These are phyloP conservation scores for Geosmithia morbida DNA, from an alignment of 2,329 filamentous ascomycete species.

Conservation along the genomic window DNA sequence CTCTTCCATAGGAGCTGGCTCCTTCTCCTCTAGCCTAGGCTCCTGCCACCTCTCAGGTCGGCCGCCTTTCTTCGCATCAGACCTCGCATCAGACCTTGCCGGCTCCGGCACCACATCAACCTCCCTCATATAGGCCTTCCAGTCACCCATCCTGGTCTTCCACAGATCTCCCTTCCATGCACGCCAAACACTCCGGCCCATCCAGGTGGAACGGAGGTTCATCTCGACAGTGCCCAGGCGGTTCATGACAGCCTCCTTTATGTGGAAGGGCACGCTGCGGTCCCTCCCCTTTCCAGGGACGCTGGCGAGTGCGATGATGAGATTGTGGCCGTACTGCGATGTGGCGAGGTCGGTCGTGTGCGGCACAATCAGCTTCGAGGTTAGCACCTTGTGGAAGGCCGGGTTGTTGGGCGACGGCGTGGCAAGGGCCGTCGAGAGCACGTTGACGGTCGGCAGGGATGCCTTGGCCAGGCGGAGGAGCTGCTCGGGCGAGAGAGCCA, in stretches of 20 bases:
- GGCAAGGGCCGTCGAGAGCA: constrained; percentile 35
- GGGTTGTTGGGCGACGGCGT: constrained; percentile 32
- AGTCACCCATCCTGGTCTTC: constrained; percentile 36
- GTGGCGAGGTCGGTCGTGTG: constrained; percentile 29
- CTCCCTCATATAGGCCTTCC: constrained; percentile 43
- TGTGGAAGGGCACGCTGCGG: constrained; percentile 37
- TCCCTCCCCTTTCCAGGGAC: constrained; percentile 34
- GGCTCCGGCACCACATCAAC: constrained; percentile 13
- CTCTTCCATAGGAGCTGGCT: not conserved
- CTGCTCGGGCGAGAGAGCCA: constrained; percentile 38
- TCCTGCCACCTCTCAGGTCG: constrained; percentile 1
- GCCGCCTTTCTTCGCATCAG: constrained; percentile 7
- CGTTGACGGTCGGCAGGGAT: constrained; percentile 30
- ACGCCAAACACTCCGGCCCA: constrained; percentile 41
- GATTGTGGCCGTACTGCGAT: constrained; percentile 35
- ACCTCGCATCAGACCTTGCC: not conserved
- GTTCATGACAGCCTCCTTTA: constrained; percentile 40
- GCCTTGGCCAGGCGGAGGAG: constrained; percentile 50
- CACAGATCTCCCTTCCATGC: constrained; percentile 44
- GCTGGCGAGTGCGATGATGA: constrained; percentile 32
- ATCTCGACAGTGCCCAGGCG: constrained; percentile 31
- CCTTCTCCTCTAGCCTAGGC: constrained; percentile 5
- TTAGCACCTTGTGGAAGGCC: constrained; percentile 40
- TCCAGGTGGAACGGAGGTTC: constrained; percentile 35
- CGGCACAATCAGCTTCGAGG: constrained; percentile 26